Evolutionary conservation across 805 yeast genomes (phyloP).

Genomic region (Candida fluviatilis): DNA sequence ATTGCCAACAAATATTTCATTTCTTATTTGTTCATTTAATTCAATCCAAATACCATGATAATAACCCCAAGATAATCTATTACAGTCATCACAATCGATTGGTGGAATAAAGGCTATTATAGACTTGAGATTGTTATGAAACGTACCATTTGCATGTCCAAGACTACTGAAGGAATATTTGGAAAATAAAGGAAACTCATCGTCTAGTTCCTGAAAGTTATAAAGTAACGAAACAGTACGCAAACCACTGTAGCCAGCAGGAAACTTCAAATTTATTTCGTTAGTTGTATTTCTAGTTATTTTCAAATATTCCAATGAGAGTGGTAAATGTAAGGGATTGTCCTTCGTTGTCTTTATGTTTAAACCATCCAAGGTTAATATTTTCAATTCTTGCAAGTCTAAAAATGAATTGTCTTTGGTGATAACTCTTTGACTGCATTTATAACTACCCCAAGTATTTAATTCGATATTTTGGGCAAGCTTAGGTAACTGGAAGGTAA

Average conservation of each 20-base stretch:
- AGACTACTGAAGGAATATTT: neutral
- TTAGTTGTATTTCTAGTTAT: neutral
- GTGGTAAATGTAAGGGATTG: neutral
- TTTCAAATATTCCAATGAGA: neutral
- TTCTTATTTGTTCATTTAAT: neutral
- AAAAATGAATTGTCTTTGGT: neutral
- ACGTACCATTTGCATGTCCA: conserved; percentile 1
- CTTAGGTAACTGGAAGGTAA: neutral
- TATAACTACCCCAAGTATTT: neutral
- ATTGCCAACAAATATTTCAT: neutral
- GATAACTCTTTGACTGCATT: neutral
- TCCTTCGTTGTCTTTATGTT: neutral
- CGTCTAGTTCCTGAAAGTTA: neutral
- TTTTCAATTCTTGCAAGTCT: neutral
- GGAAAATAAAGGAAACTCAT: neutral
- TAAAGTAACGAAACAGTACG: neutral
- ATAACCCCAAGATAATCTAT: neutral
- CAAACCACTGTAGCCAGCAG: conserved; percentile 1
- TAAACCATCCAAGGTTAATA: neutral
- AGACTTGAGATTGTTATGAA: conserved; percentile 1
- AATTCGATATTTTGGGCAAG: neutral
- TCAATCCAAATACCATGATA: neutral
- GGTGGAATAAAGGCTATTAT: conserved; percentile 1
- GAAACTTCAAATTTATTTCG: conserved; percentile 1
- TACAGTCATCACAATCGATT: neutral